Evolutionary conservation across 2,329 filamentous ascomycete species (phyloP).

Genomic region (Cladosporium cucumerinum): DNA sequence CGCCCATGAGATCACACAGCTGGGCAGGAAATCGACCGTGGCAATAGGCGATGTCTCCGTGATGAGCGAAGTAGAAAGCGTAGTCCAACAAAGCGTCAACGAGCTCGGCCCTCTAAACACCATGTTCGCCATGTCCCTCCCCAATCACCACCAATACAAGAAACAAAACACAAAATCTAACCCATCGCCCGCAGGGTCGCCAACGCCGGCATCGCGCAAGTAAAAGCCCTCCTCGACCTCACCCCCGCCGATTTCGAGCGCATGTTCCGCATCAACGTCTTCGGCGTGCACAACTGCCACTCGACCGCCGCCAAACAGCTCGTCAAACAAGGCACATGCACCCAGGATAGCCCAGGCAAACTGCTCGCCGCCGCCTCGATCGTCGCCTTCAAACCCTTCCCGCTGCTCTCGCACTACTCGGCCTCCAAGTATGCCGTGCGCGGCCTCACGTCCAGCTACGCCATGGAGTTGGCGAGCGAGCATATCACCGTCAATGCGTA

Average conservation of each 20-base stretch:
- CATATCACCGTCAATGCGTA: slow-evolving; percentile 66
- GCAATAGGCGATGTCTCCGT: slow-evolving; percentile 62
- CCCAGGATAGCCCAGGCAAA: slow-evolving; percentile 40
- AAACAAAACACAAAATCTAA: background rate
- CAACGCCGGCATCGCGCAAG: slow-evolving; percentile 61
- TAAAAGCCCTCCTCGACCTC: slow-evolving; percentile 55
- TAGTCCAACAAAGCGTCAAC: slow-evolving; percentile 53
- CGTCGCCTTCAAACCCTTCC: slow-evolving; percentile 59
- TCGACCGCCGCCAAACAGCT: slow-evolving; percentile 61
- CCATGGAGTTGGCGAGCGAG: slow-evolving; percentile 62
- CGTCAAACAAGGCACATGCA: slow-evolving; percentile 56
- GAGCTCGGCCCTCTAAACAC: slow-evolving; percentile 53
- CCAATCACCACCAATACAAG: too few relatives aligned
- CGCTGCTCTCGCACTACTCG: slow-evolving; percentile 59
- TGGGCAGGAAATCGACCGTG: slow-evolving; percentile 53
- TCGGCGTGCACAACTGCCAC: slow-evolving; percentile 64
- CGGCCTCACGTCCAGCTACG: slow-evolving; percentile 63
- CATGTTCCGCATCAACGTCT: slow-evolving; percentile 65
- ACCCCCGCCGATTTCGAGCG: slow-evolving; percentile 55
- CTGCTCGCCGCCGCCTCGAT: slow-evolving; percentile 40
- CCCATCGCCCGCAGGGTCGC: slow-evolving; percentile 44
- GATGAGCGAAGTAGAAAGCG: slow-evolving; percentile 48
- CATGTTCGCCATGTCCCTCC: slow-evolving; percentile 38
- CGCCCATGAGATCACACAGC: slow-evolving; percentile 50
- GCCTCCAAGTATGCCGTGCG: slow-evolving; percentile 65